Evolutionary conservation across 1,284 basidiomycete species (phyloP).

Genomic region (Moesziomyces globuligerus): DNA sequence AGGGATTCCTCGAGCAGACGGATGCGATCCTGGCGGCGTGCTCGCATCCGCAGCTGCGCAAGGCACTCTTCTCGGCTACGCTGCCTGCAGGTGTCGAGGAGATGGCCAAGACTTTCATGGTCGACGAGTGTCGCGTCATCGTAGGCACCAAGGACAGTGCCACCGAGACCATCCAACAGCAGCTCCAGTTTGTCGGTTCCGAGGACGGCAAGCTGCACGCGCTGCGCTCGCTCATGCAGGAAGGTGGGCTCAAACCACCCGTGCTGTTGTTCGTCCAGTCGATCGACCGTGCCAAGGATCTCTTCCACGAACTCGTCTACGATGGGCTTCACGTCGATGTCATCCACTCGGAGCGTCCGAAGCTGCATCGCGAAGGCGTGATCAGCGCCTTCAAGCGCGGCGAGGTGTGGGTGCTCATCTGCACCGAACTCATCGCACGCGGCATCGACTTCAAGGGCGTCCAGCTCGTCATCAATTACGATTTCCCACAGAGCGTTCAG

Average conservation of each 20-base stretch:
- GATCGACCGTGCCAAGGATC: constrained; percentile 86
- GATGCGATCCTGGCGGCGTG: constrained; percentile 89
- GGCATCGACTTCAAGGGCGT: constrained; percentile 98
- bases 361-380: constrained; percentile 82
- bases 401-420: constrained; percentile 65
- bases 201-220: constrained; percentile 90
- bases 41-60: constrained; percentile 78
- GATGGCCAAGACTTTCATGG: constrained; percentile 83
- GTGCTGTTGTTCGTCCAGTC: constrained; percentile 93
- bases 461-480: constrained; percentile 88
- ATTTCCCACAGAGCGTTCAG: constrained; percentile 73
- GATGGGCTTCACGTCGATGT: constrained; percentile 88
- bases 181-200: constrained; percentile 87
- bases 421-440: constrained; percentile 73
- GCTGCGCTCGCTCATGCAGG: constrained; percentile 78
- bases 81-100: constrained; percentile 88
- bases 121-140: constrained; percentile 61
- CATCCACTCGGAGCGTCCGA: constrained; percentile 87
- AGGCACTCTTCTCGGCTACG: constrained; percentile 92
- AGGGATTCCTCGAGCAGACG: constrained; percentile 86
- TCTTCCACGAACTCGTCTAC: constrained; percentile 86
- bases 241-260: constrained; percentile 85
- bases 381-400: constrained; percentile 79
- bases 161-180: constrained; percentile 81
- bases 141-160: constrained; percentile 77